A percentile compares a stretch with the other conserved stretches of the same genome.
phyloP scores from a whole-genome alignment of 2,329 filamentous ascomycete genomes.

The Sporothrix curviconia region DNA sequence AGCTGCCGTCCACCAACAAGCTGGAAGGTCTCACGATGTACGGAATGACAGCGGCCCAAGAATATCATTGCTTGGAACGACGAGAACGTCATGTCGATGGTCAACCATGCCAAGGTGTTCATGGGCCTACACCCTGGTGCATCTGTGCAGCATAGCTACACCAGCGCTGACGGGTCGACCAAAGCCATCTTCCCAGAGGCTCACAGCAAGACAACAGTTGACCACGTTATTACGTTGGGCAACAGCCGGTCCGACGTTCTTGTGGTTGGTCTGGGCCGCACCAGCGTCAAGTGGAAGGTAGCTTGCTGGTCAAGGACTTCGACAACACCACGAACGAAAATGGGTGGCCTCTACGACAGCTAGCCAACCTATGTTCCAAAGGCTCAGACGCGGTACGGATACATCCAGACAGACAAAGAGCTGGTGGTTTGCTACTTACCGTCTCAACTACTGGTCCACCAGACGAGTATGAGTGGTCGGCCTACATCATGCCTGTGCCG shows the following conservation, averaged over 20 bases:
- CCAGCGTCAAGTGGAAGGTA: not conserved
- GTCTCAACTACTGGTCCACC: too few species aligned
- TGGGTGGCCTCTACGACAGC: not conserved
- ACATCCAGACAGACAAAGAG: slow-evolving; percentile 1
- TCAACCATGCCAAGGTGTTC: not conserved
- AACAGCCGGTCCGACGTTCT: not conserved
- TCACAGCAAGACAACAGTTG: not conserved
- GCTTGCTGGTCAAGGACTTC: not conserved
- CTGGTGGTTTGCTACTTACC: not conserved
- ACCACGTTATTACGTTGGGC: not conserved
- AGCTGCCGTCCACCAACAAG: not conserved
- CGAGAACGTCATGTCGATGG: not conserved
- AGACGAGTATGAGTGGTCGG: too few species aligned
- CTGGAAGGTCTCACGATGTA: not conserved
- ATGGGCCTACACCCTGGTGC: not conserved
- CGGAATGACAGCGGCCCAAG: not conserved
- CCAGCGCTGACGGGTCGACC: not conserved
- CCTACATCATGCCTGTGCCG: not conserved
- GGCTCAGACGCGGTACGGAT: not conserved
- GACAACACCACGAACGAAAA: not conserved
- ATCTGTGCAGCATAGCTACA: not conserved
- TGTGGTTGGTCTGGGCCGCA: not conserved
- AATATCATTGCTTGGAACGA: not conserved
- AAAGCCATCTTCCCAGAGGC: not conserved
- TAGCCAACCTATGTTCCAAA: not conserved